Evolutionary conservation across 805 yeast species (phyloP).

Genomic region (Schizosaccharomyces octosporus): DNA sequence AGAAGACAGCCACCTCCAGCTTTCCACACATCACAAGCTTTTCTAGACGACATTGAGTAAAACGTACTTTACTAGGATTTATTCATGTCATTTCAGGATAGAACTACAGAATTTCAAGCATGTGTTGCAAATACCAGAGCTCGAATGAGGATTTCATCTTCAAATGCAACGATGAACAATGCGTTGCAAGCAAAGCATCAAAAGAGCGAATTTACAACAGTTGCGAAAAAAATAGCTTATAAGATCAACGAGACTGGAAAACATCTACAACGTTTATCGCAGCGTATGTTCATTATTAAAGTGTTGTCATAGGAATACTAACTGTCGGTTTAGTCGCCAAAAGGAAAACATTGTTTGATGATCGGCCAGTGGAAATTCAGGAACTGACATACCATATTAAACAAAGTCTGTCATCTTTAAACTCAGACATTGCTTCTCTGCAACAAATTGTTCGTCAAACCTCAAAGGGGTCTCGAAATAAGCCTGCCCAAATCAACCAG

Average conservation of each 20-base stretch:
- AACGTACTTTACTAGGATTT: not conserved
- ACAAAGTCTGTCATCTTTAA: slow-evolving; percentile 68
- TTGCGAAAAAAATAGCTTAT: slow-evolving; percentile 64
- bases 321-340: slow-evolving; percentile 31
- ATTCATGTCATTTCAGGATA: slow-evolving; percentile 10
- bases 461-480: slow-evolving; percentile 13
- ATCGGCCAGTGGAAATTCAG: slow-evolving; percentile 77
- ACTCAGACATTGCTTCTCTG: slow-evolving; percentile 37
- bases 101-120: slow-evolving; percentile 2
- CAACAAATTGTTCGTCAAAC: slow-evolving; percentile 25
- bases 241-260: slow-evolving; percentile 74
- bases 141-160: slow-evolving; percentile 4
- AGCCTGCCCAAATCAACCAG: slow-evolving; percentile 27
- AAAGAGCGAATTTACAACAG: slow-evolving; percentile 32
- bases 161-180: slow-evolving; percentile 9
- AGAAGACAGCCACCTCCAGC: not conserved
- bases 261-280: slow-evolving; percentile 54
- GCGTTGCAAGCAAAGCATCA: slow-evolving; percentile 1
- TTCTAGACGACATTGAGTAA: not conserved
- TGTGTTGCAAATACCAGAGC: slow-evolving; percentile 6
- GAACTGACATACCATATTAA: slow-evolving; percentile 64
- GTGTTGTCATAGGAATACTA: not conserved
- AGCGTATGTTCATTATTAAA: slow-evolving; percentile 12
- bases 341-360: slow-evolving; percentile 76
- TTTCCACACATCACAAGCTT: not conserved